Evolutionary conservation across 768 basidiomycete species (phyloP).

Genomic region (Phlebiopsis gigantea): DNA sequence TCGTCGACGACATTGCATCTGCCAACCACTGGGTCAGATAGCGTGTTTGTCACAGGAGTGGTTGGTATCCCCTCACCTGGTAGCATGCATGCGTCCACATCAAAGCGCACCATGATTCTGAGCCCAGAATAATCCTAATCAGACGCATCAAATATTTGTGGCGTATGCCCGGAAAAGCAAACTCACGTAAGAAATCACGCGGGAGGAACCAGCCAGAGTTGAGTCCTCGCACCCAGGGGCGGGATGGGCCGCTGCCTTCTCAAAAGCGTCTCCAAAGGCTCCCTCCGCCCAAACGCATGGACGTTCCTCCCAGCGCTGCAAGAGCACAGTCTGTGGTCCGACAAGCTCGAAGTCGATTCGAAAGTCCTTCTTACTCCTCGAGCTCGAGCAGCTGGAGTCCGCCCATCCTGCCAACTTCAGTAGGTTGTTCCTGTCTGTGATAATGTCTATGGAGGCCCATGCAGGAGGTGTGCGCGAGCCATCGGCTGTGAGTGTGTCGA

Average conservation of each 20-base stretch:
- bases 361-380: slow-evolving; percentile 32
- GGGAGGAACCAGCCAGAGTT: slow-evolving; percentile 12
- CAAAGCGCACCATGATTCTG: neutral
- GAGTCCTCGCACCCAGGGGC: slow-evolving; percentile 14
- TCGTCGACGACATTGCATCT: neutral
- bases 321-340: slow-evolving; percentile 52
- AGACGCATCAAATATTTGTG: too few species aligned
- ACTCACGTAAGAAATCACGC: slow-evolving; percentile 24
- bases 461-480: slow-evolving; percentile 25
- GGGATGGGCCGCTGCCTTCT: slow-evolving; percentile 23
- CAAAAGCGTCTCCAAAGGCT: slow-evolving; percentile 57
- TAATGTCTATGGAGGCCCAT: slow-evolving; percentile 34
- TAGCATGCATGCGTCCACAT: neutral
- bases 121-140: neutral
- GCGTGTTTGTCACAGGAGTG: slow-evolving; percentile 6
- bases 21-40: neutral
- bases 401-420: slow-evolving; percentile 1
- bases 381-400: neutral
- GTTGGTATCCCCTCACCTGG: neutral
- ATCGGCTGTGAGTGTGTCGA: slow-evolving; percentile 32
- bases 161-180: too few species aligned
- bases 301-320: slow-evolving; percentile 48
- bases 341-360: slow-evolving; percentile 67
- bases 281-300: slow-evolving; percentile 22
- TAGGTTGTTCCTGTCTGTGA: slow-evolving; percentile 58